Percentiles rank a stretch among this genome's conserved stretches.
Conservation (phyloP, 2,329 filamentous ascomycete genomes). For the Diaporthe sp. region DNA sequence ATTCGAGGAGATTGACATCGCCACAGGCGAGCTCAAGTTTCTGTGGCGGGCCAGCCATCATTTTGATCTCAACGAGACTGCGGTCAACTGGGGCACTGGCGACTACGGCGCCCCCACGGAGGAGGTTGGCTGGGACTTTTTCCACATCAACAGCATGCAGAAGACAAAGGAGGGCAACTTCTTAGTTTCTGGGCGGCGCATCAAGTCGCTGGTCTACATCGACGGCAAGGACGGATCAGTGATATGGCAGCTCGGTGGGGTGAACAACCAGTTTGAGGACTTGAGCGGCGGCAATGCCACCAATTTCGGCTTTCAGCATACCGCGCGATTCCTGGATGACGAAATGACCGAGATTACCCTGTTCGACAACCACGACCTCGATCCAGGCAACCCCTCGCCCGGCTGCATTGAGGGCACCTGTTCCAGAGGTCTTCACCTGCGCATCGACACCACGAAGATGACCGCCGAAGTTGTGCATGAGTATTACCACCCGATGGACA, state of each 20-base stretch:
- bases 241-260: conserved; percentile 66
- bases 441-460: conserved; percentile 54
- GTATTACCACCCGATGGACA: conserved; percentile 51
- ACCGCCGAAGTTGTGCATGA: conserved; percentile 57
- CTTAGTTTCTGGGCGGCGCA: conserved; percentile 64
- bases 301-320: conserved; percentile 64
- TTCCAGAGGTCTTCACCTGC: conserved; percentile 47
- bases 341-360: conserved; percentile 58
- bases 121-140: conserved; percentile 64
- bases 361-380: conserved; percentile 60
- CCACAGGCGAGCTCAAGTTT: conserved; percentile 62
- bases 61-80: conserved; percentile 45
- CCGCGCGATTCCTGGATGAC: conserved; percentile 53
- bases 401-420: conserved; percentile 35
- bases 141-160: conserved; percentile 70
- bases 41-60: conserved; percentile 59
- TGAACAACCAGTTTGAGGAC: conserved; percentile 58
- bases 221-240: conserved; percentile 60
- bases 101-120: conserved; percentile 39
- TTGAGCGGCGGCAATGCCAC: conserved; percentile 50
- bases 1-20: conserved; percentile 64
- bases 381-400: conserved; percentile 42
- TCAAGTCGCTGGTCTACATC: conserved; percentile 53
- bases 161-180: conserved; percentile 65
- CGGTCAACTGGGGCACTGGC: conserved; percentile 35